phyloP scores from a whole-genome alignment of 768 basidiomycete species.

The Boletus vinaceobasis region DNA sequence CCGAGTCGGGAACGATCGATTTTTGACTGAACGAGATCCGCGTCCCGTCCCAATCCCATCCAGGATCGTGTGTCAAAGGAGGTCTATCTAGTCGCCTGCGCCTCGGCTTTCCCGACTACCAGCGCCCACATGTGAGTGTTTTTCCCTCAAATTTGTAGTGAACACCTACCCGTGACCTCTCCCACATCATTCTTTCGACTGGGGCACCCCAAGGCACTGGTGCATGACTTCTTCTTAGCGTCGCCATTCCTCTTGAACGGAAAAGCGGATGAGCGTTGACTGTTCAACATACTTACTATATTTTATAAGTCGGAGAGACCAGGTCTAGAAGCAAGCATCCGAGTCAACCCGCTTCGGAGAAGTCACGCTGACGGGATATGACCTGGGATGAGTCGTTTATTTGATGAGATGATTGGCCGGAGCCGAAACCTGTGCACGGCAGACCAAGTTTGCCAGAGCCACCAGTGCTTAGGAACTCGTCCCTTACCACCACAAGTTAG shows the following conservation, averaged over 20 bases:
- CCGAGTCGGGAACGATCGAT: background rate
- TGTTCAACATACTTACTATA: background rate
- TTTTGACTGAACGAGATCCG: slow-evolving; percentile 5
- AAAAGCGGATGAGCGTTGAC: background rate
- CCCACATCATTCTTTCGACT: slow-evolving; percentile 6
- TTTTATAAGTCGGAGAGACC: slow-evolving; percentile 12
- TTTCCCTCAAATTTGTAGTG: background rate
- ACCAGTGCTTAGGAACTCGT: too few species aligned
- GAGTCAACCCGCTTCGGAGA: slow-evolving; percentile 9
- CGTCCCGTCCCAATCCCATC: slow-evolving; percentile 26
- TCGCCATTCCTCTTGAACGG: slow-evolving; percentile 12
- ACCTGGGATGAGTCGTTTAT: slow-evolving; percentile 14
- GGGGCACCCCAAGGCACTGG: slow-evolving; percentile 6
- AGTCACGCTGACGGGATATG: slow-evolving; percentile 2
- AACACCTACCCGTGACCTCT: slow-evolving; percentile 12
- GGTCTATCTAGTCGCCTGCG: slow-evolving; percentile 11
- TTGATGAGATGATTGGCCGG: background rate
- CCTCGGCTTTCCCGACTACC: slow-evolving; percentile 17
- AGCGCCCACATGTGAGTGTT: background rate
- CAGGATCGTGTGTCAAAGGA: slow-evolving; percentile 11
- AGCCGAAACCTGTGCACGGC: background rate
- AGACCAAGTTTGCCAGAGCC: too few species aligned
- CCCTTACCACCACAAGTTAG: too few species aligned
- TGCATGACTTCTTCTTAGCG: slow-evolving; percentile 13
- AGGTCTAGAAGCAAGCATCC: background rate